phyloP scores from a whole-genome alignment of 345 rosid genomes.

The Aquilaria yunnanensis region DNA sequence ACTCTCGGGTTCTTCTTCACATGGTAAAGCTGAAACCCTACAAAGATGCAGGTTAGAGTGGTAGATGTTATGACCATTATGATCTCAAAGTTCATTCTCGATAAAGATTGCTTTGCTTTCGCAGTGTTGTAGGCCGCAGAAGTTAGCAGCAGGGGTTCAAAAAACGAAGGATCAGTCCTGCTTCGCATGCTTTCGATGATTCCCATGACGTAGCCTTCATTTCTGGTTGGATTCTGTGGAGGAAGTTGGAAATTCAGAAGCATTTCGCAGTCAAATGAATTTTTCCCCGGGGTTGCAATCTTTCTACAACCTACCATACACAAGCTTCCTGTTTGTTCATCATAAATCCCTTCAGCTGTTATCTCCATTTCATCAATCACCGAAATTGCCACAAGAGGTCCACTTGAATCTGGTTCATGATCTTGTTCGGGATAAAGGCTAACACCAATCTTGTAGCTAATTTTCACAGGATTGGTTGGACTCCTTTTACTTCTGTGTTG shows the following conservation, averaged over 20 bases:
- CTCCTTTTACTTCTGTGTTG: background rate
- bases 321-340: conserved; percentile 29
- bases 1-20: conserved; percentile 28
- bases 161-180: conserved; percentile 29
- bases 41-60: conserved; percentile 32
- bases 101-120: conserved; percentile 16
- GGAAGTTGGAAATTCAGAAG: conserved; percentile 31
- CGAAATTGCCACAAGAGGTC: background rate
- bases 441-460: conserved; percentile 28
- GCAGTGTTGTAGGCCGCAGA: conserved; percentile 10
- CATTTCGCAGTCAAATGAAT: conserved; percentile 30
- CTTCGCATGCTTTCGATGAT: conserved; percentile 31
- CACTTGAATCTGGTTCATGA: too few species aligned
- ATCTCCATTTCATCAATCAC: conserved; percentile 8
- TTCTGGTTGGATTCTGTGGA: conserved; percentile 25
- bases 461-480: conserved; percentile 8
- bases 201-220: conserved; percentile 20
- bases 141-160: conserved; percentile 16
- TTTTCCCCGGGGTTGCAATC: background rate
- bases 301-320: conserved; percentile 45
- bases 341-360: conserved; percentile 41
- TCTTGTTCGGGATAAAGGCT: background rate
- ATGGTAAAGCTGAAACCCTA: conserved; percentile 30
- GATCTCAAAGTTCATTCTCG: conserved; percentile 45
- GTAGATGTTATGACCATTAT: conserved; percentile 30